These are phyloP conservation scores for Furcasterigmium furcatum DNA, from an alignment of 2,329 filamentous ascomycete genomes.

Conservation along the genomic window DNA sequence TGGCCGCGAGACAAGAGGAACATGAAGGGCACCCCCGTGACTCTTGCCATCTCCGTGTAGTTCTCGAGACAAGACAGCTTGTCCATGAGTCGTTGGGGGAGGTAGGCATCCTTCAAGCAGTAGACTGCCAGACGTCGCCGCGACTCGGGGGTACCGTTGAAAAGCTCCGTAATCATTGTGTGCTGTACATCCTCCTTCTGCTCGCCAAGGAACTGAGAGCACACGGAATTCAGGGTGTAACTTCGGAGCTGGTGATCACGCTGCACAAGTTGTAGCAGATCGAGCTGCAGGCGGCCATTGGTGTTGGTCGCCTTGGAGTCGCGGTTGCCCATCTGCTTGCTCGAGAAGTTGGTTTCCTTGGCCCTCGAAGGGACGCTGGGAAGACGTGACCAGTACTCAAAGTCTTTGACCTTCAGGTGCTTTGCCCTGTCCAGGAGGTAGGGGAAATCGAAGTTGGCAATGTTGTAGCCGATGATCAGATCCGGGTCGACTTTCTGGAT, in stretches of 20 bases:
- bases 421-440: slow-evolving; percentile 88
- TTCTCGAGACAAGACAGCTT: slow-evolving; percentile 98
- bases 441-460: slow-evolving; percentile 96
- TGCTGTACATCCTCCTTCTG: slow-evolving; percentile 99
- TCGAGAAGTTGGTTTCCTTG: slow-evolving; percentile 84
- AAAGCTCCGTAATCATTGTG: slow-evolving; percentile 98
- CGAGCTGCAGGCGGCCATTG: slow-evolving; percentile 87
- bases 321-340: slow-evolving; percentile 96
- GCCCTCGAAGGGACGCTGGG: slow-evolving; percentile 67
- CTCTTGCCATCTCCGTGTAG: slow-evolving; percentile 99
- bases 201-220: slow-evolving; percentile 89
- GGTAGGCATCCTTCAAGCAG: slow-evolving; percentile 94
- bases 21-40: slow-evolving; percentile 97
- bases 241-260: slow-evolving; percentile 92
- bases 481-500: slow-evolving; percentile 88
- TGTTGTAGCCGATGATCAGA: slow-evolving; percentile 98
- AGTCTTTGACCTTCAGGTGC: slow-evolving; percentile 74
- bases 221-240: slow-evolving; percentile 96
- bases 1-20: slow-evolving; percentile 88
- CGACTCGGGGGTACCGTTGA: slow-evolving; percentile 93
- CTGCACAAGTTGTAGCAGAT: slow-evolving; percentile 91
- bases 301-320: slow-evolving; percentile 95
- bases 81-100: slow-evolving; percentile 92
- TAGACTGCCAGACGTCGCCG: slow-evolving; percentile 88
- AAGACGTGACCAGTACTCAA: slow-evolving; percentile 85